phyloP scores from a whole-genome alignment of 768 basidiomycete genomes.

The Fistulinella prunicolor region DNA sequence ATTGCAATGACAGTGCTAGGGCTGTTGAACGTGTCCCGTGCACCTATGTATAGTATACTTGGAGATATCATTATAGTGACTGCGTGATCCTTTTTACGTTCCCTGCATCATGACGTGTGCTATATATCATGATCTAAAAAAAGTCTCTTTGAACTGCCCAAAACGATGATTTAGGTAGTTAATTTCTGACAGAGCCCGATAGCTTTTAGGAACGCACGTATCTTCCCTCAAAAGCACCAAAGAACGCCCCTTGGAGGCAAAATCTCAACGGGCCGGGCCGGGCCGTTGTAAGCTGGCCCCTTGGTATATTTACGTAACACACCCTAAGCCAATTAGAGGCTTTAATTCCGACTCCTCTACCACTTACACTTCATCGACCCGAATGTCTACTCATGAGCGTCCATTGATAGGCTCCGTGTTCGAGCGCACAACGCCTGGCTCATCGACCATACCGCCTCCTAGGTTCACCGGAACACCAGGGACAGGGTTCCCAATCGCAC shows the following conservation, averaged over 20 bases:
- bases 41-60: not conserved
- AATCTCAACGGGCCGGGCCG: too few species aligned
- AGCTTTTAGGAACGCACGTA: too few species aligned
- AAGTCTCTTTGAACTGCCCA: too few species aligned
- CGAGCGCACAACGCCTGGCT: constrained; percentile 37
- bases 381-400: constrained; percentile 25
- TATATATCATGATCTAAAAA: too few species aligned
- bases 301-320: constrained; percentile 21
- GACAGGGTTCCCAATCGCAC: constrained; percentile 61
- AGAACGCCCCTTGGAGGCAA: too few species aligned
- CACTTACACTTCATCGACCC: not conserved
- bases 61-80: not conserved
- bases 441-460: constrained; percentile 23
- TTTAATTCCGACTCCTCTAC: not conserved
- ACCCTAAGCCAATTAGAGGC: not conserved
- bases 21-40: not conserved
- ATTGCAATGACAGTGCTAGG: not conserved
- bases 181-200: too few species aligned
- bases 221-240: too few species aligned
- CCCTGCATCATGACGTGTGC: too few species aligned
- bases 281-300: too few species aligned
- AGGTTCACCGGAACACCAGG: constrained; percentile 18
- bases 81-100: not conserved
- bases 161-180: too few species aligned
- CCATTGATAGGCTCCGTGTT: constrained; percentile 44